Percentiles rank a stretch among this genome's conserved stretches.
phyloP scores from a whole-genome alignment of 1,284 basidiomycete species.

The Fomitopsis palustris region DNA sequence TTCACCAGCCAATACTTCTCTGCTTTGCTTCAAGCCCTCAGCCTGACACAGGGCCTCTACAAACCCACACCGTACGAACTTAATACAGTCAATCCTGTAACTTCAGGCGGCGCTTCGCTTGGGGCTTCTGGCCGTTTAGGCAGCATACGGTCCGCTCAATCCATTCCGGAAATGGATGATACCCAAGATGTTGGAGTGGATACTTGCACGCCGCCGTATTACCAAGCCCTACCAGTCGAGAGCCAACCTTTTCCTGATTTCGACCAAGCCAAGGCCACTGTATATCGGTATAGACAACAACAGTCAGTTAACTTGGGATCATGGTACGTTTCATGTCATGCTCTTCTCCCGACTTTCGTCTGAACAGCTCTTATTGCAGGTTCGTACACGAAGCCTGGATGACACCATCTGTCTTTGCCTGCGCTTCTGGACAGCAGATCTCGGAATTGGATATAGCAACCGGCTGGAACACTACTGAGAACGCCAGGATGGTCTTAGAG shows the following conservation, averaged over 20 bases:
- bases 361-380: conserved; percentile 34
- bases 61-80: conserved; percentile 32
- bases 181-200: not conserved
- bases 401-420: conserved; percentile 65
- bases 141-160: not conserved
- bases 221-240: conserved; percentile 31
- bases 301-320: conserved; percentile 67
- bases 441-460: conserved; percentile 57
- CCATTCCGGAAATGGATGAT: not conserved
- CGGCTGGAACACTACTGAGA: conserved; percentile 44
- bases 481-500: conserved; percentile 59
- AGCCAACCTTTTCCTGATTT: conserved; percentile 45
- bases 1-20: conserved; percentile 23
- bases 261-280: conserved; percentile 41
- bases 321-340: conserved; percentile 35
- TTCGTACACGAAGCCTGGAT: conserved; percentile 82
- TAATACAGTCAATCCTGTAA: not conserved
- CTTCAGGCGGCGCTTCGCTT: not conserved
- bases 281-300: conserved; percentile 64
- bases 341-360: not conserved
- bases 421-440: conserved; percentile 49
- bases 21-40: conserved; percentile 30
- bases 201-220: conserved; percentile 35
- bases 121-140: not conserved
- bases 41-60: conserved; percentile 33